Evolutionary conservation across 106 monocot genomes (phyloP).

Genomic region (Apostasia ramifera): DNA sequence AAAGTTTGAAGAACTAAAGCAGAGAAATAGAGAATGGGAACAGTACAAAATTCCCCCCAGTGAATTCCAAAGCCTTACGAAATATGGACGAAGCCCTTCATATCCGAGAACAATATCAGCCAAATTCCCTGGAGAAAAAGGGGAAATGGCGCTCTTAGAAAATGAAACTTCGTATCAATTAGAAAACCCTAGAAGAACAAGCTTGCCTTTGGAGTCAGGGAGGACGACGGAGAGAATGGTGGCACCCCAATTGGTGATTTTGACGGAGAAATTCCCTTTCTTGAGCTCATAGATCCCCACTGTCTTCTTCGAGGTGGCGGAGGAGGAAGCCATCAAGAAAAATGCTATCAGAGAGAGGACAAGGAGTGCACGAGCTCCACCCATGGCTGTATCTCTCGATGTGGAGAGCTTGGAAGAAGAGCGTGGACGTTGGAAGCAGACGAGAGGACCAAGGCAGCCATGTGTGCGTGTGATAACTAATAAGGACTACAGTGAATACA

Average conservation of each 20-base stretch:
- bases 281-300: constrained; percentile 51
- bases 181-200: not conserved
- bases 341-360: constrained; percentile 18
- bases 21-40: not conserved
- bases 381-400: constrained; percentile 7
- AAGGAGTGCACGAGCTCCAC: constrained; percentile 8
- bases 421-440: too few species aligned
- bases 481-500: too few species aligned
- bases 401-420: too few species aligned
- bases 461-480: too few species aligned
- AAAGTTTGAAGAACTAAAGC: not conserved
- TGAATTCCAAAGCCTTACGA: constrained; percentile 20
- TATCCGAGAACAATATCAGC: constrained; percentile 65
- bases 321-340: constrained; percentile 10
- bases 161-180: constrained; percentile 1
- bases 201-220: constrained; percentile 44
- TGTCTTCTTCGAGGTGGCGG: constrained; percentile 13
- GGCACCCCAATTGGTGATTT: constrained; percentile 67
- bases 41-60: not conserved
- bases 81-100: constrained; percentile 38
- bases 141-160: not conserved
- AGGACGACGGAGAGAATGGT: constrained; percentile 46
- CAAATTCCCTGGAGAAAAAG: constrained; percentile 43
- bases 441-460: too few species aligned
- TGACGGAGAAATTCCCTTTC: constrained; percentile 56